Conservation (phyloP, 495 filamentous ascomycete species). For the Penicillium bialowiezense region DNA sequence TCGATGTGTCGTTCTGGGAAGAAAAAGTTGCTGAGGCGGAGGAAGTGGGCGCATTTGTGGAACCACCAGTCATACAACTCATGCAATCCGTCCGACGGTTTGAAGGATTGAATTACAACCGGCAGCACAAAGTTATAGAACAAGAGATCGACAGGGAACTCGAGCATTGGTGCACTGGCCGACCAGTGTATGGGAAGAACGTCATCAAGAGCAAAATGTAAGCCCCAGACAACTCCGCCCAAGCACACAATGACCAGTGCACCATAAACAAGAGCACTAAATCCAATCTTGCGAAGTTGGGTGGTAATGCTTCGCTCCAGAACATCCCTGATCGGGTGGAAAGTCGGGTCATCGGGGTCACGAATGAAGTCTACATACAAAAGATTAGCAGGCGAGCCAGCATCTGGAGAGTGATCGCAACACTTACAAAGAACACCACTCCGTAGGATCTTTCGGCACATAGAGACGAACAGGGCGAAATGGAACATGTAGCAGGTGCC, state of each 20-base stretch:
- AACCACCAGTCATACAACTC: slow-evolving; percentile 96
- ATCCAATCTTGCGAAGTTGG: slow-evolving; percentile 93
- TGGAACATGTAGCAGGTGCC: slow-evolving; percentile 99
- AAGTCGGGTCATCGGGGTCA: slow-evolving; percentile 96
- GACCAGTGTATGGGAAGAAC: slow-evolving; percentile 92
- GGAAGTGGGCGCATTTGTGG: slow-evolving; percentile 71
- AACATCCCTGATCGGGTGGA: slow-evolving; percentile 96
- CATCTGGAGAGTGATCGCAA: not conserved
- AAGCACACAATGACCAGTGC: slow-evolving; percentile 89
- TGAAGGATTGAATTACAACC: slow-evolving; percentile 73
- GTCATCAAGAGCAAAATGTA: slow-evolving; percentile 59
- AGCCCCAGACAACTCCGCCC: slow-evolving; percentile 93
- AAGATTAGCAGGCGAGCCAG: slow-evolving; percentile 7
- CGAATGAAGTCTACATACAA: slow-evolving; percentile 78
- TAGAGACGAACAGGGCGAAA: slow-evolving; percentile 96
- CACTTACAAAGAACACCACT: slow-evolving; percentile 83
- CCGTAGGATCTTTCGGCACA: slow-evolving; percentile 98
- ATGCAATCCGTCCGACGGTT: slow-evolving; percentile 79
- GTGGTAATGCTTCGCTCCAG: slow-evolving; percentile 89
- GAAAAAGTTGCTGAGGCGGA: slow-evolving; percentile 87
- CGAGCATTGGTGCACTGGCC: slow-evolving; percentile 82
- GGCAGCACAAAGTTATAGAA: slow-evolving; percentile 98
- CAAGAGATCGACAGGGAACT: slow-evolving; percentile 90
- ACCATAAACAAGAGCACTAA: slow-evolving; percentile 94
- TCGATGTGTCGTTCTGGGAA: slow-evolving; percentile 78